Percentiles rank a stretch among this genome's conserved stretches.
phyloP scores from a whole-genome alignment of 179 eudicot genomes.

The Beta lomatogona region DNA sequence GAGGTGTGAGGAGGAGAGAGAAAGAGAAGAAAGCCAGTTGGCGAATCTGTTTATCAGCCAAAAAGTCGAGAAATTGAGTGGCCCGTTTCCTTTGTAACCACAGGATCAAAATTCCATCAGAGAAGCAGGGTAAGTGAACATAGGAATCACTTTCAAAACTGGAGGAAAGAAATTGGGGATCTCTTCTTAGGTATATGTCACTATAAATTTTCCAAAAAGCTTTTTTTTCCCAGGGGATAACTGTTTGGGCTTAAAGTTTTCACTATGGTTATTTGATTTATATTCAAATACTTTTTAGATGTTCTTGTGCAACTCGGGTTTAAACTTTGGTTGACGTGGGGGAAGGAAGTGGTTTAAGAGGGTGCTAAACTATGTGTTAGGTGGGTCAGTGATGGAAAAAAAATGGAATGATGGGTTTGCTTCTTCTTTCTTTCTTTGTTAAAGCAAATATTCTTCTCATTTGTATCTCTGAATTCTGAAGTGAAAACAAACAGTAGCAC shows the following conservation, averaged over 20 bases:
- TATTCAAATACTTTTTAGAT: background rate
- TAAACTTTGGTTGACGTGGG: background rate
- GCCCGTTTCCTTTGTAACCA: conserved; percentile 29
- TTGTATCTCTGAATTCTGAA: background rate
- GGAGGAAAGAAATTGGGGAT: conserved; percentile 20
- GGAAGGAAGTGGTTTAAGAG: background rate
- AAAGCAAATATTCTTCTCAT: background rate
- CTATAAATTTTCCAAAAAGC: conserved; percentile 3
- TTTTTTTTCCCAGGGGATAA: conserved; percentile 15
- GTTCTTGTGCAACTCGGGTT: background rate
- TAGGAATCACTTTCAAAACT: conserved; percentile 25
- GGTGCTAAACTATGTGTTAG: background rate
- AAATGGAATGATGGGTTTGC: background rate
- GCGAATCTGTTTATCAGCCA: conserved; percentile 38
- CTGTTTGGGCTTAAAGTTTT: conserved; percentile 3
- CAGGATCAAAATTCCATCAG: conserved; percentile 31
- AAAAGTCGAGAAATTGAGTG: conserved; percentile 32
- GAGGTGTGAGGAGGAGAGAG: conserved; percentile 19
- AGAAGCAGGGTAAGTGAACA: conserved; percentile 26
- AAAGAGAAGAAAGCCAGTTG: conserved; percentile 36
- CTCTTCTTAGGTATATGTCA: conserved; percentile 21
- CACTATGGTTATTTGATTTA: background rate
- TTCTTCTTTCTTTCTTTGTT: background rate
- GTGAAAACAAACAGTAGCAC: background rate
- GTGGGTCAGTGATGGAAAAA: background rate